Evolutionary conservation across 1,139 yeast genomes (phyloP).

Genomic region (Candida tropicalis): DNA sequence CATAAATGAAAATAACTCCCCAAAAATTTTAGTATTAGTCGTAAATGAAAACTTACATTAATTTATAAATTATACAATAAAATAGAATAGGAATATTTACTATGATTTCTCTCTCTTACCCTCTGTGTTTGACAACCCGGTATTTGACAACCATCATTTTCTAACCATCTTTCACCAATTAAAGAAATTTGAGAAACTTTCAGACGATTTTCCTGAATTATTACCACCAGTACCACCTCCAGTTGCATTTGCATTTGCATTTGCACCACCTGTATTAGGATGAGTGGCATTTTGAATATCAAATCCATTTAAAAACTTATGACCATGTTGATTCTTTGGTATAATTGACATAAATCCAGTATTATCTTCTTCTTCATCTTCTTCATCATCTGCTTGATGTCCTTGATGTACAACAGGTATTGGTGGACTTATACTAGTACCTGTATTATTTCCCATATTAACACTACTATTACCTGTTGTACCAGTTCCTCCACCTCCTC

Average conservation of each 20-base stretch:
- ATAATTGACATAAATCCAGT: constrained; percentile 18
- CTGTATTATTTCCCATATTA: no score
- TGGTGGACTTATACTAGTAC: background rate
- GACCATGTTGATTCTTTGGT: constrained; percentile 22
- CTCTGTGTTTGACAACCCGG: no score
- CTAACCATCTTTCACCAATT: background rate
- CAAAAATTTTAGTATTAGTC: no score
- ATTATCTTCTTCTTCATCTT: constrained; percentile 15
- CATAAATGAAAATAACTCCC: no score
- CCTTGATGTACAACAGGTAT: constrained; percentile 1
- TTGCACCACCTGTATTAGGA: no score
- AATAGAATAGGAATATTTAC: no score
- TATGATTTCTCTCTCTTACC: no score
- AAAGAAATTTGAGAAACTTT: background rate
- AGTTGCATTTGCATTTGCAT: constrained; percentile 15
- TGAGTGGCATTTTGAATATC: background rate
- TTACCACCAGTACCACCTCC: constrained; percentile 26
- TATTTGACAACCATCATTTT: no score
- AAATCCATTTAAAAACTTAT: constrained; percentile 13
- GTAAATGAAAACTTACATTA: no score
- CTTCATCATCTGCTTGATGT: constrained; percentile 17
- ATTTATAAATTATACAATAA: no score
- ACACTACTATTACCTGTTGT: no score
- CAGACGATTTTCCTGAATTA: background rate
- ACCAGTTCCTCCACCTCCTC: no score